Base-by-base conservation (phyloP, 257 asterid species). In the Buddleja alternifolia region DNA sequence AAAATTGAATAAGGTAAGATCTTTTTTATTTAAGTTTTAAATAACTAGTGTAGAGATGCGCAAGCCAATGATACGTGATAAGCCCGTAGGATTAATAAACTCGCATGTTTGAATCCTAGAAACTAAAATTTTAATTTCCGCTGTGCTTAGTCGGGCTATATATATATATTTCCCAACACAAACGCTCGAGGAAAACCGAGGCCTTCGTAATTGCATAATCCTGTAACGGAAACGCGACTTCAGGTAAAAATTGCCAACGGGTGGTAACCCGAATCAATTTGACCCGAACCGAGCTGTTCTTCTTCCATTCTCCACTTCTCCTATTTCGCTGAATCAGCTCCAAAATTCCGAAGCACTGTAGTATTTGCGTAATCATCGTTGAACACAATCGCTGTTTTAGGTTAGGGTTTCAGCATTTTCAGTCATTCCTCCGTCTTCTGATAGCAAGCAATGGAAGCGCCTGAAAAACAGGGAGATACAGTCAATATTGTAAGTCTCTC, bases 391-490 rank as follows among this genome's bases (percentile, higher is more conserved):
- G 46, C 48, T 29, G 45, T 60, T 75, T 74, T 25, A 20, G 34
- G 10, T 62, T 64, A 19, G 77, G 75, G 76, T 36, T 80, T 67
- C 39, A 19, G 59, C 67, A 19, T 73, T 66, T 63, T 4, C 8
- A 15, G 2, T 7, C 16, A 5, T 20, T 63, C 39, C 19, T 39
- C 7, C 14, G 16, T 59, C 54, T 10, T 29, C 24, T 46, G 15
- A 10, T 20, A 5, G 34, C 34, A 5, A 12, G 44, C 68, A 50
- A 82, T 82, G 87, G 84, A 76, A 74, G 60, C 84, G 60, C 71
- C 76, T 56, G 84, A 73, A 55, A 53, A 78, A 8, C 75, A 58
- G 70, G 82, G 73, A 40, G 81, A 67, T 34, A 32, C 50, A 59
- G 71, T 50, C 73, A 24, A 46, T 45, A 4, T 40, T 63, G 87